Evolutionary conservation across 2,329 filamentous ascomycete species (phyloP), one percentile per base, ranked within the genome.

Genomic region (Aspergillus oerlinghausenensis): DNA sequence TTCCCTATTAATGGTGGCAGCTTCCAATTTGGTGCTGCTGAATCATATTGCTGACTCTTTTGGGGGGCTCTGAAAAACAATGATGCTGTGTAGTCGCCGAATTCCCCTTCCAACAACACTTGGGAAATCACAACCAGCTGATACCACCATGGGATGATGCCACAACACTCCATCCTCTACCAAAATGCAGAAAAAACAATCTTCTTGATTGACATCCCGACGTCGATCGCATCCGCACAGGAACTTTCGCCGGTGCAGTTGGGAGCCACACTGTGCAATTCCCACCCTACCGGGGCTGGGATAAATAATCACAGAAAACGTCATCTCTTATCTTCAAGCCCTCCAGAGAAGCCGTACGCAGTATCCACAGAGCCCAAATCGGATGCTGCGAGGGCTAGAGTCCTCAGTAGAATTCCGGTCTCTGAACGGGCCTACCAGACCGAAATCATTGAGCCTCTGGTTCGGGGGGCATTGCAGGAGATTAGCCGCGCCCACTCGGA

Each of bases 201-300:
- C 32, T 78, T 78, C 17, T 68, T 87, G 21, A 63, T 87, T 29
- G 84, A 87, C 63, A 80, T 85, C 9, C 84, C 85, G 2, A 67
- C 66, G 4, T 86, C 84, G 1, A 84, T 87, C 55, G 74, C 77
- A 19, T 63, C 74, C 6, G 82, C 81, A 5, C 84, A 87, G 68
- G 72, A 71, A 21, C 67, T 69, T 47, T 58, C 58, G 2, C 23
- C 23, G 26, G 26, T 28, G 21, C 50, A 60, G 43, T 54, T 50
- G 21, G 43, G n/a, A 32, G 52, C 50, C 35, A 29, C 53, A 14
- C 21, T 38, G n/a, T 38, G 32, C 40, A 49, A 25, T 49, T 28
- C 40, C 21, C 35, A 54, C 40, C 52, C 48, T 9, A 48, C 53
- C 19, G 28, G 43, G 28, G 43, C 52, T 17, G 28, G 47, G 29